Evolutionary conservation across 2,329 filamentous ascomycete genomes (phyloP), one percentile per base, ranked within the genome.

Genomic region (Cladophialophora psammophila): DNA sequence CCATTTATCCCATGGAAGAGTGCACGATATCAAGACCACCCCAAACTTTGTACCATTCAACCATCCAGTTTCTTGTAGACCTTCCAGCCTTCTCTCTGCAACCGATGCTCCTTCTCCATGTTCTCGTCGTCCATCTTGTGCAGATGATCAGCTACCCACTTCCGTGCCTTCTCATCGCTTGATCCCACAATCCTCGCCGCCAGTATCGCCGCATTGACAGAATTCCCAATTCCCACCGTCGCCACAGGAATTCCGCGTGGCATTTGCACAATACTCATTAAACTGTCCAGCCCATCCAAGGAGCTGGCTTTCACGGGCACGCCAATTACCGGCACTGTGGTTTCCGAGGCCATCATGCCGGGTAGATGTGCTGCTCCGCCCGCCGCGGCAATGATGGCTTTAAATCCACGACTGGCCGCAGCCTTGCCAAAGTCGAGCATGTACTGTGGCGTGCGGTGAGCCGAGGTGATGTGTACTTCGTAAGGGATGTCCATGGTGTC

Each of bases 221-320:
- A 88, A 78, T 91, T 91, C 75, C 91, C 90, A 75, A 92, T 91
- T 10, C 86, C 89, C 1, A 92, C 88, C 0, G 89, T 91, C 2
- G 90, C 89, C 2, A 88, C 87, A 1, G 90, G 90, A 48, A 88
- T 84, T 3, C 89, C 90, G 54, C 88, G 81, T 8, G 90, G 90
- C 89, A 92, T 91, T 74, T 91, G 89, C 4, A 91, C 88, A 70
- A 91, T 91, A 70, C 85, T 88, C 34, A 88, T 76, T 58, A 91
- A 79, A 60, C 84, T 87, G 74, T 91, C 90, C 71, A 87, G 77
- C 5, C 89, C 90, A 74, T 91, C 90, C 4, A 91, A 78, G 45
- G 87, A 85, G 2, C 87, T 90, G 0, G 87, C 89, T 78, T 88
- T 90, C 45, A 92, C 87, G 0, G 90, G 90, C 1, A 92, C 87